phyloP scores from a whole-genome alignment of 108 stramenopile species.

The Nitzschia sp. region DNA sequence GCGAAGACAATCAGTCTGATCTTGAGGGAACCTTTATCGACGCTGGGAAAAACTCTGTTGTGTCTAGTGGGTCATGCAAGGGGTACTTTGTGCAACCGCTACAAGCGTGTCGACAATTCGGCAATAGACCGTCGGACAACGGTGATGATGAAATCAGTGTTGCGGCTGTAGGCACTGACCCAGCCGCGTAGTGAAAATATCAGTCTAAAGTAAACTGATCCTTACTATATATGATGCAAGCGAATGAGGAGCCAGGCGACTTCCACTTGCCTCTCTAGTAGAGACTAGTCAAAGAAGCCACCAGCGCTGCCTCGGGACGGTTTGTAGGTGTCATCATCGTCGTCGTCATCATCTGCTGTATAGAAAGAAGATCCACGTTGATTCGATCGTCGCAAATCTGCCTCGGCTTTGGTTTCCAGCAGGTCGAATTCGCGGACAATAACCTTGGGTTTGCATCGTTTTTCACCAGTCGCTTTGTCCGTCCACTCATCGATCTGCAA shows the following conservation, averaged over 20 bases:
- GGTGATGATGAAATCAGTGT: too few relatives aligned
- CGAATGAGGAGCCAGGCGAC: neutral
- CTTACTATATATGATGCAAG: neutral
- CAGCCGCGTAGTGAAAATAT: neutral
- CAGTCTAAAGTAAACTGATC: too few relatives aligned
- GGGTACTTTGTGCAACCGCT: constrained; percentile 1
- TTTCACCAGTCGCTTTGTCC: constrained; percentile 65
- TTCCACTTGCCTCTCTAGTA: neutral
- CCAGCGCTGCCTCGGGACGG: constrained; percentile 24
- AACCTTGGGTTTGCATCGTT: constrained; percentile 50
- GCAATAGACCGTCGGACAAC: neutral
- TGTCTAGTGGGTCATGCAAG: constrained; percentile 8
- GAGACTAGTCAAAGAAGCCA: constrained; percentile 20
- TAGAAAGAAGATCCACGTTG: constrained; percentile 29
- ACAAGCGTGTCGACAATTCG: neutral
- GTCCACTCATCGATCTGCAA: constrained; percentile 66
- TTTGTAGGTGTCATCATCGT: constrained; percentile 33
- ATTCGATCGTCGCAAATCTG: constrained; percentile 41
- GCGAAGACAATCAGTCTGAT: neutral
- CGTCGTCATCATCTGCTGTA: constrained; percentile 36
- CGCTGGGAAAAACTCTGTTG: constrained; percentile 6
- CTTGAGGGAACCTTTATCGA: neutral
- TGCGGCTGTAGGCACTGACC: too few relatives aligned
- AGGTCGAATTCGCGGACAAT: constrained; percentile 76
- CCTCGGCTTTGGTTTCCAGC: constrained; percentile 76